Conservation (phyloP, 495 filamentous ascomycete genomes). For the Lepraria neglecta region DNA sequence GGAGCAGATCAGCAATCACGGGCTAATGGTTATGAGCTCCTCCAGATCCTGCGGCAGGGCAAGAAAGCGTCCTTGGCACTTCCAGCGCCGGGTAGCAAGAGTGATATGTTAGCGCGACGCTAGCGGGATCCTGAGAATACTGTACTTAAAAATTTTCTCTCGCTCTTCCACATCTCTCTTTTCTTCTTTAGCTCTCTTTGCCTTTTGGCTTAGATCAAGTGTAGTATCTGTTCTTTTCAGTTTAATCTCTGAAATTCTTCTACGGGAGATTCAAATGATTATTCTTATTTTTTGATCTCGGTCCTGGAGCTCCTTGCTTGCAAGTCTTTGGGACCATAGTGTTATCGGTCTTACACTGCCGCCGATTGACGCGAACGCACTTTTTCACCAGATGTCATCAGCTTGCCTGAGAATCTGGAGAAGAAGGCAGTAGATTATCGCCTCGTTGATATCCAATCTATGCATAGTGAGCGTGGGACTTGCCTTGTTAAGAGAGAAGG, state of each 20-base stretch:
- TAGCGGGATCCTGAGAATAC: not conserved
- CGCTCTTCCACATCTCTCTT: constrained; percentile 13
- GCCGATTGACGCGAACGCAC: constrained; percentile 69
- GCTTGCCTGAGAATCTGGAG: constrained; percentile 55
- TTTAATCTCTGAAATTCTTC: constrained; percentile 74
- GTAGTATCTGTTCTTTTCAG: constrained; percentile 99
- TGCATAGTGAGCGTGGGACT: not conserved
- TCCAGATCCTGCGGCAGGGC: no score
- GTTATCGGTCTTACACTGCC: constrained; percentile 86
- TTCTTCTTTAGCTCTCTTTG: constrained; percentile 34
- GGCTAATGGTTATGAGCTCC: no score
- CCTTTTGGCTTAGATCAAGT: constrained; percentile 95
- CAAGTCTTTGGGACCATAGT: constrained; percentile 66
- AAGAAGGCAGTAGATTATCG: constrained; percentile 40
- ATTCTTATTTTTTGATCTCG: constrained; percentile 69
- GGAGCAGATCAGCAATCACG: no score
- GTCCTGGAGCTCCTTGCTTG: constrained; percentile 70
- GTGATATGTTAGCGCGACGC: not conserved
- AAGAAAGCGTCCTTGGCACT: no score
- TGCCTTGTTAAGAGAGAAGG: not conserved
- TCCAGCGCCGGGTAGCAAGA: no score
- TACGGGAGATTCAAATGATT: constrained; percentile 73
- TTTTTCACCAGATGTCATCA: constrained; percentile 53
- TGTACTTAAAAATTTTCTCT: not conserved
- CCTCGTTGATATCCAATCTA: not conserved